Base-by-base conservation (phyloP, 1,284 basidiomycete species). In the Blastosporella zonata region DNA sequence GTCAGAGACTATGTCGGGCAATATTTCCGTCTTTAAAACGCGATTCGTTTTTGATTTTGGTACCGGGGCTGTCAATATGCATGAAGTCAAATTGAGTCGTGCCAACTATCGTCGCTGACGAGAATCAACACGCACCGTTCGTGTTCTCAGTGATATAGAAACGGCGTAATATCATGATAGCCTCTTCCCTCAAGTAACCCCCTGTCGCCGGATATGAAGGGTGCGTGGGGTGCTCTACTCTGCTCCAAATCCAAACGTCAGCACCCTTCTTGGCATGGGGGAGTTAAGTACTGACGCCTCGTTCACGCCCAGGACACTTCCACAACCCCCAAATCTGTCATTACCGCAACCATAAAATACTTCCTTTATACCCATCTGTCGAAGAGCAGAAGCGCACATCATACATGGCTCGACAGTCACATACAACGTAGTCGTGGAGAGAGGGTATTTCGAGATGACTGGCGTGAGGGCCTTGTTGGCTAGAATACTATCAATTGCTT, bases 341-440 rank as follows among this genome's bases (percentile, higher is more conserved):
- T 99, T 99, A 15, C 84, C 90, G 60, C 93, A 97, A 1, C 97
- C 97, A 65, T 93, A 98, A 50, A 87, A 91, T 2, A 98, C 96
- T 50, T 87, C 79, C 49, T 84, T 82, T 62, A 99, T 94, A 6
- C 96, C 95, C 52, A 96, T 72, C 68, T 99, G 96, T 43, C 96
- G 80, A 39, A 99, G 76, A 4, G 96, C 97, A 22, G 90, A 92
- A 3, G 94, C 93, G 59, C 97, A 99, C 97, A 99, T 99, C 63
- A 99, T 93, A 67, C 97, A 99, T 0, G 97, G 97, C 69, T 99
- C 97, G 46, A 99, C 95, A 0, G 97, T 99, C 46, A 99, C 97
- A 66, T 99, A 99, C 15, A 99, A 82, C 2, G 84, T 92, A 18
- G 93, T 95, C 10, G 81, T 74, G 1, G 78, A 77, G 35, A 98